A percentile compares a stretch with the other conserved stretches of the same genome.
Conservation (phyloP, 257 asterid genomes). For the Thymus mandschuricus region DNA sequence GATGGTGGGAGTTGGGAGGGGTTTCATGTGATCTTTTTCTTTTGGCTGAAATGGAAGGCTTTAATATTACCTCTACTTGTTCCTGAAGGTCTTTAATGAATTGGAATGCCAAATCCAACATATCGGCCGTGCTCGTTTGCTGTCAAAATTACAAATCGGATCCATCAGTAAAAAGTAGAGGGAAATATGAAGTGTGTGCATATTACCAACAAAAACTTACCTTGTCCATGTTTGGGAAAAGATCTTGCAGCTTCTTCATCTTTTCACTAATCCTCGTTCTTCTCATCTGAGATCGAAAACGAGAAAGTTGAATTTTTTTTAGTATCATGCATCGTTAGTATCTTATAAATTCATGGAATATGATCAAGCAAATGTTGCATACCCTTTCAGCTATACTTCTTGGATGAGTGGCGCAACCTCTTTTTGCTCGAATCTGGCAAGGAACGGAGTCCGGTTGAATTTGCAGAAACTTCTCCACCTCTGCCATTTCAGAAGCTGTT, state of each 20-base stretch:
- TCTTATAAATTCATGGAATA: no score
- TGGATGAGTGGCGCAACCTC: slow-evolving; percentile 95
- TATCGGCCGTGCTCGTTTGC: slow-evolving; percentile 93
- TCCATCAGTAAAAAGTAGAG: background rate
- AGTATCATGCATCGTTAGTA: background rate
- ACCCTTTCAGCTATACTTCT: slow-evolving; percentile 97
- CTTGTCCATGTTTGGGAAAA: slow-evolving; percentile 89
- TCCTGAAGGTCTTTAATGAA: slow-evolving; percentile 83
- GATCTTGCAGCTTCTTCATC: slow-evolving; percentile 90
- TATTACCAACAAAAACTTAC: slow-evolving; percentile 30
- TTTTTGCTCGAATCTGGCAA: slow-evolving; percentile 82
- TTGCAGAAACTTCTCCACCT: slow-evolving; percentile 60
- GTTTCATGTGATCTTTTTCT: slow-evolving; percentile 42
- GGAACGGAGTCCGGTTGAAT: slow-evolving; percentile 67
- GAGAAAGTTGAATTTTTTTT: background rate
- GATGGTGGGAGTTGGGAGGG: slow-evolving; percentile 36
- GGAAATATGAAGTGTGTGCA: background rate
- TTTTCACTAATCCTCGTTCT: slow-evolving; percentile 78
- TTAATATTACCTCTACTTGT: slow-evolving; percentile 61
- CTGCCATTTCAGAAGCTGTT: slow-evolving; percentile 57
- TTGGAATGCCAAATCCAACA: slow-evolving; percentile 89
- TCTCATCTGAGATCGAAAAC: slow-evolving; percentile 51
- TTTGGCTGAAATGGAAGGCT: slow-evolving; percentile 4
- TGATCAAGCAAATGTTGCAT: slow-evolving; percentile 14
- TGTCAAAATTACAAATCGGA: slow-evolving; percentile 34